Evolutionary conservation across 2,329 filamentous ascomycete genomes (phyloP).

Genomic region (Fusarium sp.): DNA sequence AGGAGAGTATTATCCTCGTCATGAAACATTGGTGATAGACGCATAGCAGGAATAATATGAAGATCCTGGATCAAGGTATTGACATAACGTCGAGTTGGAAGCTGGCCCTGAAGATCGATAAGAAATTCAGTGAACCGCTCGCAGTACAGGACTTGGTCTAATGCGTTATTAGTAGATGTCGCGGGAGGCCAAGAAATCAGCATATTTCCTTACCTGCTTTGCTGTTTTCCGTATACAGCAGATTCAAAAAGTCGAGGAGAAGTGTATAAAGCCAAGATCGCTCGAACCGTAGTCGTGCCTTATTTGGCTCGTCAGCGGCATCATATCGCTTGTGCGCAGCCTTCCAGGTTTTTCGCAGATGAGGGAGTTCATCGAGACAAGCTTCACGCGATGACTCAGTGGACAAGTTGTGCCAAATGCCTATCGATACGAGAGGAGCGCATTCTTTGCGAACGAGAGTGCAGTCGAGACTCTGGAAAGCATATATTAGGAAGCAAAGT

Average conservation of each 20-base stretch:
- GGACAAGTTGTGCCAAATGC: conserved; percentile 93
- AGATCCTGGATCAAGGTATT: conserved; percentile 89
- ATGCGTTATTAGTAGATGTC: conserved; percentile 32
- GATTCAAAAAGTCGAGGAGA: conserved; percentile 82
- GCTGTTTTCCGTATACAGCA: conserved; percentile 71
- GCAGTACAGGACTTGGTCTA: conserved; percentile 82
- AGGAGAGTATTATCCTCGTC: conserved; percentile 81
- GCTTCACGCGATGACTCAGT: conserved; percentile 79
- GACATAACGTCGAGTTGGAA: conserved; percentile 93
- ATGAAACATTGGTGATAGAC: conserved; percentile 81
- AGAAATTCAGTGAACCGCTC: conserved; percentile 95
- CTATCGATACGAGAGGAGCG: conserved; percentile 92
- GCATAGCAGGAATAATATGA: conserved; percentile 82
- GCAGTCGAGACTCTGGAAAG: conserved; percentile 94
- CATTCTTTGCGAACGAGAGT: conserved; percentile 94
- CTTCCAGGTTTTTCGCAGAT: conserved; percentile 90
- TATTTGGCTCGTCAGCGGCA: conserved; percentile 81
- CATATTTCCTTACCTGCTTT: conserved; percentile 57
- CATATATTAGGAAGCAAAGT: conserved; percentile 88
- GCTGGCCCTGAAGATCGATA: conserved; percentile 89
- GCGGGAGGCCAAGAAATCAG: too few relatives aligned
- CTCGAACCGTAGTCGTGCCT: conserved; percentile 88
- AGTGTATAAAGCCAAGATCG: conserved; percentile 93
- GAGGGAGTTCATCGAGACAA: conserved; percentile 77
- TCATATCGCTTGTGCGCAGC: conserved; percentile 89